Conservation (phyloP, 176 grass and related monocot species). For the Oryza longistaminata region DNA sequence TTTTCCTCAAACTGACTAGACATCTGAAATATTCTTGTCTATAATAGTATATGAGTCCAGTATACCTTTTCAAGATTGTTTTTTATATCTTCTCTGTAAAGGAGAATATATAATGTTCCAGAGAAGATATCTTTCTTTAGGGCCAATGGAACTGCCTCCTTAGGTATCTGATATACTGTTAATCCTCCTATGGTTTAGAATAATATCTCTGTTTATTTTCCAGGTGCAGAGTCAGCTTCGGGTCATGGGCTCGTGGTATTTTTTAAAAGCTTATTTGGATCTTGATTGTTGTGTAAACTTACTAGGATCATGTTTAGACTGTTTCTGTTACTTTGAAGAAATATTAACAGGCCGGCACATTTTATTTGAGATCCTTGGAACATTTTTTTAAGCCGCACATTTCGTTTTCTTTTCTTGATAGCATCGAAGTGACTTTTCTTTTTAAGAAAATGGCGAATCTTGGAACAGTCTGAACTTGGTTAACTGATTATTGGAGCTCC, state of each 20-base stretch:
- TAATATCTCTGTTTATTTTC: constrained; percentile 2
- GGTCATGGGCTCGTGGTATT: neutral
- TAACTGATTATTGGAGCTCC: neutral
- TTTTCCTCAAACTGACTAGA: neutral
- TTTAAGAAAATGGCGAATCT: neutral
- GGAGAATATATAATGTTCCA: constrained; percentile 3
- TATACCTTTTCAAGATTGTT: constrained; percentile 3
- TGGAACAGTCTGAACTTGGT: neutral
- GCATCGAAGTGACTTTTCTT: neutral
- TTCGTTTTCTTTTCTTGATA: neutral
- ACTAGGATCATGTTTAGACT: neutral
- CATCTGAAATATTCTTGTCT: neutral
- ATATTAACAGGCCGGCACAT: neutral
- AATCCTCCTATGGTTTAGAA: neutral
- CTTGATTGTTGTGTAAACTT: neutral
- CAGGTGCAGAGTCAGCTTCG: neutral
- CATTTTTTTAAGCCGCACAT: neutral
- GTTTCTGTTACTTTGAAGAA: neutral
- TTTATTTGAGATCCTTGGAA: neutral
- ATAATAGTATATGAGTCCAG: neutral
- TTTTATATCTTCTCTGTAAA: neutral
- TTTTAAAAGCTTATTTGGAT: neutral
- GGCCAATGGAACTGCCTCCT: neutral
- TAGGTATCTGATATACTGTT: neutral
- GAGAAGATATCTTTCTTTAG: neutral